Base-by-base conservation (phyloP, 2,329 filamentous ascomycete species). In the Blastomyces silverae region DNA sequence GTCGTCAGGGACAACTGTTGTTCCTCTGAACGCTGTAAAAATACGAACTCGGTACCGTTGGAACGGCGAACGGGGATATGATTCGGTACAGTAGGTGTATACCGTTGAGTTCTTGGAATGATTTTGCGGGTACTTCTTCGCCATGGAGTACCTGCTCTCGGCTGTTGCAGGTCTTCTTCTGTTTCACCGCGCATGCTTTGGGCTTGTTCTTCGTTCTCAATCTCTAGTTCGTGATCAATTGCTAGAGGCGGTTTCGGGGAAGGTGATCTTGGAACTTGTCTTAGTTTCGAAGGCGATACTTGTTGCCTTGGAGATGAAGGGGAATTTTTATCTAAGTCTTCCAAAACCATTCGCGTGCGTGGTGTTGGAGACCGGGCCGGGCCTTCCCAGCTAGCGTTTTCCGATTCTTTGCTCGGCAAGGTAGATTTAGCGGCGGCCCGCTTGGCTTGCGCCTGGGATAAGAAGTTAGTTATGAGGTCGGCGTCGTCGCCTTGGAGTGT, bases 21-120 rank as follows among this genome's bases (percentile, higher is more conserved):
- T 6, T 73, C 71, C 60, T 80, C 78, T 2, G 78, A 76, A 13
- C 73, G 72, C 59, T 79, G 73, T 34, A 75, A 70, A 63, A 80
- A 79, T 37, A 80, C 71, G 62, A 81, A 80, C 61, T 81, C 79
- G 6, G 73, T 79, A 5, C 79, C 79, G 60, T 77, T 79, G 3
- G 78, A 73, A 15, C 79, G 77, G 61, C 79, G 78, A 25, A 80
- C 73, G 4, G 78, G 73, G 60, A 80, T 76, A 7, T 73, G 73
- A 59, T 75, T 77, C 62, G 76, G 77, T 50, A 75, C 68, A 17
- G 69, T 66, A 20, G 73, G 70, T 34, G 70, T 67, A 7, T 69
- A 64, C 56, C 70, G 68, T 60, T 69, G 66, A 52, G 67, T 66
- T 66, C 71, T 73, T 71, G 70, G 61, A 68, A 62, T 64, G 64